Conservation (phyloP, 352 stramenopile species). For the Pythium phragmitis region DNA sequence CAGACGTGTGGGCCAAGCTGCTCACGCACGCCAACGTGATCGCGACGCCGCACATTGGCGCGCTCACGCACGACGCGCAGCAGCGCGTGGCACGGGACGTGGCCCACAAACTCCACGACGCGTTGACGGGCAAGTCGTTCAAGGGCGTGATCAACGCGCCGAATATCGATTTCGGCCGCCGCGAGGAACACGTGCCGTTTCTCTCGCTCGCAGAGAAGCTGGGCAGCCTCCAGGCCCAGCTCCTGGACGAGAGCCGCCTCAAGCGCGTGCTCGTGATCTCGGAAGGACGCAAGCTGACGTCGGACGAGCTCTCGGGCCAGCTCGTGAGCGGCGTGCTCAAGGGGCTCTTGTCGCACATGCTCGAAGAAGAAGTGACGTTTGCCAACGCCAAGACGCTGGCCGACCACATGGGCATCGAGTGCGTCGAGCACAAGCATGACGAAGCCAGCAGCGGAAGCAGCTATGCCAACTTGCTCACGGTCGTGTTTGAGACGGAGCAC, state of each 20-base stretch:
- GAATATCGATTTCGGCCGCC: constrained; percentile 86
- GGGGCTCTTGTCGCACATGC: constrained; percentile 87
- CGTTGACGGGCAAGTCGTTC: constrained; percentile 91
- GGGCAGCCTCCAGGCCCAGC: constrained; percentile 82
- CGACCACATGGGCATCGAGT: constrained; percentile 88
- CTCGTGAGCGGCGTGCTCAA: constrained; percentile 90
- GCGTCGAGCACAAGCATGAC: constrained; percentile 90
- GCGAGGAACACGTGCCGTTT: constrained; percentile 80
- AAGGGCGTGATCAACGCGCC: constrained; percentile 95
- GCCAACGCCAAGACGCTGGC: constrained; percentile 84
- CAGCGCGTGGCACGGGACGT: constrained; percentile 90
- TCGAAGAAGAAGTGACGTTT: constrained; percentile 91
- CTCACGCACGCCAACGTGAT: constrained; percentile 90
- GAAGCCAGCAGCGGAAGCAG: constrained; percentile 58
- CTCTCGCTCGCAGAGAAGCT: constrained; percentile 91
- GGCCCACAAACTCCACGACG: constrained; percentile 91
- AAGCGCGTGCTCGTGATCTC: constrained; percentile 72
- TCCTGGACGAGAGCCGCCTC: constrained; percentile 74
- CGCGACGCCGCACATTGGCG: constrained; percentile 94
- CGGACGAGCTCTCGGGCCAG: constrained; percentile 75
- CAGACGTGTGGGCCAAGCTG: constrained; percentile 67
- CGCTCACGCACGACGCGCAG: constrained; percentile 94
- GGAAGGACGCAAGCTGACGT: constrained; percentile 80
- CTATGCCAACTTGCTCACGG: constrained; percentile 89
- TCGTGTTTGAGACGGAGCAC: constrained; percentile 91